Base-by-base conservation (phyloP, 257 asterid genomes). In the Petunia axillaris region DNA sequence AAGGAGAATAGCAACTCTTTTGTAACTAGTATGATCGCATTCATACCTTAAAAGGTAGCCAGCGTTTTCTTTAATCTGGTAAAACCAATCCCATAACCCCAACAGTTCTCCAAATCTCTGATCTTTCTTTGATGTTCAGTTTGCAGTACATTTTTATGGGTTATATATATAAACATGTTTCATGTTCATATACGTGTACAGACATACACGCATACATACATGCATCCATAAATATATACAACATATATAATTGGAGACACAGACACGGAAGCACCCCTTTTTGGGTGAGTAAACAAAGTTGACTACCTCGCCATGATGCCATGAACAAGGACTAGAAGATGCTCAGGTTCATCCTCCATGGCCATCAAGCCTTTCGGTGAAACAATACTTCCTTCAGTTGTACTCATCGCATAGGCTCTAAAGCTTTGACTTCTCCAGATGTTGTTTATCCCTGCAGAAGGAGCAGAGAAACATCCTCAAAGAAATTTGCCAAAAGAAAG, bases 281-380 rank as follows among this genome's bases (percentile, higher is more conserved):
- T 15, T 46, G 62, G 60, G 10, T 13, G 43, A 50, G 78, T 6
- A 73, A 71, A 73, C 36, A 75, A 79, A 79, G 13, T 54, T 64
- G 35, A 6, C 36, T 84, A 93, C 98, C 98, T 92, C 75, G 93
- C 99, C 87, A 95, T 66, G 85, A 95, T 95, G 80, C 99, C 99
- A 82, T 95, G 99, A 86, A 95, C 98, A 83, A 95, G 99, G 87
- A 95, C 95, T 78, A 93, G 95, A 84, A 95, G 99, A 90, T 95
- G 99, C 75, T 95, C 97, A 1, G 97, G 97, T 84, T 92, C 88
- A 71, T 89, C 90, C 62, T 86, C 92, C 60, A 41, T 41, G 39
- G 58, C 83, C 13, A 66, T 82, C 63, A 81, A 81, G 73, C 83
- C 85, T 84, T 79, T 81, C 5, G 88, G 86, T 50, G 91, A 88